A percentile compares a stretch with the other conserved stretches of the same genome.
Conservation (phyloP, 495 filamentous ascomycete species). For the Xylaria grammica region DNA sequence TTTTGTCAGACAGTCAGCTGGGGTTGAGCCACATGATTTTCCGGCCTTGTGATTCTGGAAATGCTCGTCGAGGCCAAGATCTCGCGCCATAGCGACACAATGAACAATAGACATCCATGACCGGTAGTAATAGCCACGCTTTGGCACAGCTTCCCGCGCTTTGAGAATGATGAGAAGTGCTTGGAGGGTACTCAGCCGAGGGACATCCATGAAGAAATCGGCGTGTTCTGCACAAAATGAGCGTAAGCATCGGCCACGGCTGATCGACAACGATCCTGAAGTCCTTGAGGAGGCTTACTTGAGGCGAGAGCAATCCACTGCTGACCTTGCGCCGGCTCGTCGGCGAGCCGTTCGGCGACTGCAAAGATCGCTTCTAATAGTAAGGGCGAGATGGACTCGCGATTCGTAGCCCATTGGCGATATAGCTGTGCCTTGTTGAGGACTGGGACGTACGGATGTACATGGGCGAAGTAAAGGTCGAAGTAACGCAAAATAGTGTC, state of each 20-base stretch:
- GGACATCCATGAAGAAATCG: slow-evolving; percentile 94
- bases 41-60: slow-evolving; percentile 75
- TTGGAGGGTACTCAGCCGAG: slow-evolving; percentile 91
- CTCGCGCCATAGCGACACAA: slow-evolving; percentile 89
- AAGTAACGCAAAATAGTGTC: slow-evolving; percentile 85
- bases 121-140: slow-evolving; percentile 94
- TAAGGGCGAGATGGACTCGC: slow-evolving; percentile 86
- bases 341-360: slow-evolving; percentile 81
- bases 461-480: slow-evolving; percentile 87
- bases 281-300: slow-evolving; percentile 61
- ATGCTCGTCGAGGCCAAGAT: slow-evolving; percentile 91
- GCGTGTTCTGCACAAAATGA: slow-evolving; percentile 70
- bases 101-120: slow-evolving; percentile 98
- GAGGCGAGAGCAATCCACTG: slow-evolving; percentile 95
- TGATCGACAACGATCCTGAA: not conserved
- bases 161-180: slow-evolving; percentile 88
- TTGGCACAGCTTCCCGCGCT: slow-evolving; percentile 87
- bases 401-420: slow-evolving; percentile 88
- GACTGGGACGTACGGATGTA: slow-evolving; percentile 96
- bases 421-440: slow-evolving; percentile 84
- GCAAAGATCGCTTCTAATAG: slow-evolving; percentile 96
- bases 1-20: slow-evolving; percentile 79
- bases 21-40: slow-evolving; percentile 67
- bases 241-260: slow-evolving; percentile 10
- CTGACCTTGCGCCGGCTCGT: slow-evolving; percentile 81